Evolutionary conservation across 169 alveolate genomes (phyloP).

Genomic region (Theileria luwenshuni): DNA sequence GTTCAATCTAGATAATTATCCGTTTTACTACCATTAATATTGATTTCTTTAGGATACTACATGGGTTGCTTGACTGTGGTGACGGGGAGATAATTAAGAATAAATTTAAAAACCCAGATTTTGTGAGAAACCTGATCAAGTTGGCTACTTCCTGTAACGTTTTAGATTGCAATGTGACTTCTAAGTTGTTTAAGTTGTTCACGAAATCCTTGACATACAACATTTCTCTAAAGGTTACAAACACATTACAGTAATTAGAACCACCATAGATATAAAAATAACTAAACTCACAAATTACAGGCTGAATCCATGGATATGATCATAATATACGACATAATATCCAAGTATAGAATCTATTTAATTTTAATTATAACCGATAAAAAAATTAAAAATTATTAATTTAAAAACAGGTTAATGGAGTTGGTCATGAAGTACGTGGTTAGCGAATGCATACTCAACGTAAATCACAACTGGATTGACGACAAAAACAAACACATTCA

Average conservation of each 20-base stretch:
- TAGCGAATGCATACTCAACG: conserved; percentile 17
- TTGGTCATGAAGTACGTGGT: background rate
- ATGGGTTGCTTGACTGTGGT: conserved; percentile 34
- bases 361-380: too few species aligned
- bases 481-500: conserved; percentile 28
- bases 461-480: conserved; percentile 41
- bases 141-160: conserved; percentile 37
- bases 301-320: conserved; percentile 69
- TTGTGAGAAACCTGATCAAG: conserved; percentile 54
- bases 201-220: conserved; percentile 37
- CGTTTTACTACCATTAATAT: too few species aligned
- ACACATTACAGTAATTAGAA: background rate
- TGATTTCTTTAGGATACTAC: conserved; percentile 39
- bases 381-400: too few species aligned
- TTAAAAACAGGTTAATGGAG: background rate
- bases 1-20: too few species aligned
- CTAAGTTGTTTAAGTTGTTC: conserved; percentile 40
- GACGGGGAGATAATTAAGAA: conserved; percentile 41
- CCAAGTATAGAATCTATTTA: too few species aligned
- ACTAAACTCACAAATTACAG: conserved; percentile 7
- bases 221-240: conserved; percentile 7
- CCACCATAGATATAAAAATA: background rate
- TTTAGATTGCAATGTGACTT: conserved; percentile 50
- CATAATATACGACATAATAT: conserved; percentile 55
- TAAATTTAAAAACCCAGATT: conserved; percentile 54